These are phyloP conservation scores for Penicillium samsonianum DNA, from an alignment of 495 filamentous ascomycete species.

Conservation along the genomic window DNA sequence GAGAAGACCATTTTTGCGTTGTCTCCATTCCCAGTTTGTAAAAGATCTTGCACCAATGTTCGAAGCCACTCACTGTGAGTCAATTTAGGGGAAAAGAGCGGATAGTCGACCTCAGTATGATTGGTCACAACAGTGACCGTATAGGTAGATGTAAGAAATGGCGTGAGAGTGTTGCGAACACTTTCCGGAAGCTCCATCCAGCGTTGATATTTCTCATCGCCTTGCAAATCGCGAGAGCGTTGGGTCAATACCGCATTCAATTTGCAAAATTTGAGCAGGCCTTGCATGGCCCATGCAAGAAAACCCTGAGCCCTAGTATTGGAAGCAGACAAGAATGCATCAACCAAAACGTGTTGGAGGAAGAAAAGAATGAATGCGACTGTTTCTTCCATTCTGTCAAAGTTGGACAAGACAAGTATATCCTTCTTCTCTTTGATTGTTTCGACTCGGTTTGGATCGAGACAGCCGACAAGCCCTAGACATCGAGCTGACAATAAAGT, in stretches of 20 bases:
- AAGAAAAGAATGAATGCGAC: constrained; percentile 84
- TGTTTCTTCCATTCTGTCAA: constrained; percentile 74
- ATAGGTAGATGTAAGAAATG: constrained; percentile 82
- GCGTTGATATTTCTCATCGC: constrained; percentile 59
- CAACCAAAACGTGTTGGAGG: constrained; percentile 83
- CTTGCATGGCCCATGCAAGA: constrained; percentile 90
- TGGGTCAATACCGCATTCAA: constrained; percentile 61
- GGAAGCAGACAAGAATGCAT: constrained; percentile 83
- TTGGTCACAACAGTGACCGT: constrained; percentile 59
- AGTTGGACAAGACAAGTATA: constrained; percentile 83
- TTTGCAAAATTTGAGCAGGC: constrained; percentile 74
- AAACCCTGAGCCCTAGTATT: constrained; percentile 87
- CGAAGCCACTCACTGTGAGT: constrained; percentile 82
- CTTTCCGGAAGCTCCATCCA: constrained; percentile 76
- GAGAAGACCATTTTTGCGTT: constrained; percentile 74
- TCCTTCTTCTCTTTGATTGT: constrained; percentile 71
- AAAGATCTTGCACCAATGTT: constrained; percentile 74
- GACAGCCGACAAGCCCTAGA: constrained; percentile 82
- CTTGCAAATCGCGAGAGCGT: constrained; percentile 52
- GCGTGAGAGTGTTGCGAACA: constrained; percentile 75
- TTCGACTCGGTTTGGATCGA: constrained; percentile 90
- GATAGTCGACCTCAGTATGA: constrained; percentile 63
- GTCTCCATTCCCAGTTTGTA: constrained; percentile 68
- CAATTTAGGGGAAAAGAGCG: constrained; percentile 63
- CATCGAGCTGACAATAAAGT: constrained; percentile 73